phyloP scores from a whole-genome alignment of 1,139 yeast genomes.

The Geotrichum cucujoidarum region DNA sequence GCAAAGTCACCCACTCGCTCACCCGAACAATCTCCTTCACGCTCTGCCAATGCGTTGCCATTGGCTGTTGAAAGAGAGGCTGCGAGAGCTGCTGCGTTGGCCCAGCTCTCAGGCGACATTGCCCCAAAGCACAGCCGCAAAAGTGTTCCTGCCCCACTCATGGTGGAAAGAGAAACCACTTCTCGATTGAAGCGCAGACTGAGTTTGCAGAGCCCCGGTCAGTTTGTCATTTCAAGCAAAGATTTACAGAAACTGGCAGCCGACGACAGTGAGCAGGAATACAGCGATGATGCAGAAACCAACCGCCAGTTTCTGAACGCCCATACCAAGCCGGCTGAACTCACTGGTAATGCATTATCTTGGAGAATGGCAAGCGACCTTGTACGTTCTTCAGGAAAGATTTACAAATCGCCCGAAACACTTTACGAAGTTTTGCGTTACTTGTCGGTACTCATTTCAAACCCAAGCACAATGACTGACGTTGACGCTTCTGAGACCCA shows the following conservation, averaged over 20 bases:
- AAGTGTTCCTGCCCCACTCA: not conserved
- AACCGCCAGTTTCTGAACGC: too few relatives aligned
- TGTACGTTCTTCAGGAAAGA: slow-evolving; percentile 17
- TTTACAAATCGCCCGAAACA: slow-evolving; percentile 8
- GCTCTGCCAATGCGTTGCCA: not conserved
- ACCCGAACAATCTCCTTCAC: slow-evolving; percentile 4
- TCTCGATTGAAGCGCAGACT: slow-evolving; percentile 6
- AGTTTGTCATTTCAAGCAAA: slow-evolving; percentile 7
- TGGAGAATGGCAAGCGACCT: slow-evolving; percentile 32
- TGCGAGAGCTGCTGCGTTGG: slow-evolving; percentile 7
- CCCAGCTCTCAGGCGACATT: slow-evolving; percentile 6
- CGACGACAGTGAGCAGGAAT: not conserved
- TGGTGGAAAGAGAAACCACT: not conserved
- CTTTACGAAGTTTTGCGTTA: slow-evolving; percentile 14
- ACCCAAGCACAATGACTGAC: slow-evolving; percentile 13
- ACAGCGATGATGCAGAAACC: not conserved
- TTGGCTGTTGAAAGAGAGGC: not conserved
- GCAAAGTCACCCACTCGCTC: slow-evolving; percentile 1
- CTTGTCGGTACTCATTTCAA: slow-evolving; percentile 20
- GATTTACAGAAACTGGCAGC: slow-evolving; percentile 11
- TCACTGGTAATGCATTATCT: slow-evolving; percentile 27
- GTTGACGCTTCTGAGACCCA: slow-evolving; percentile 10
- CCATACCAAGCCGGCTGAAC: slow-evolving; percentile 9
- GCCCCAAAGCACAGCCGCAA: not conserved
- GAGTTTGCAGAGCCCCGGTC: slow-evolving; percentile 12